Evolutionary conservation across 495 filamentous ascomycete species (phyloP).

Genomic region (Neurospora hispaniola): DNA sequence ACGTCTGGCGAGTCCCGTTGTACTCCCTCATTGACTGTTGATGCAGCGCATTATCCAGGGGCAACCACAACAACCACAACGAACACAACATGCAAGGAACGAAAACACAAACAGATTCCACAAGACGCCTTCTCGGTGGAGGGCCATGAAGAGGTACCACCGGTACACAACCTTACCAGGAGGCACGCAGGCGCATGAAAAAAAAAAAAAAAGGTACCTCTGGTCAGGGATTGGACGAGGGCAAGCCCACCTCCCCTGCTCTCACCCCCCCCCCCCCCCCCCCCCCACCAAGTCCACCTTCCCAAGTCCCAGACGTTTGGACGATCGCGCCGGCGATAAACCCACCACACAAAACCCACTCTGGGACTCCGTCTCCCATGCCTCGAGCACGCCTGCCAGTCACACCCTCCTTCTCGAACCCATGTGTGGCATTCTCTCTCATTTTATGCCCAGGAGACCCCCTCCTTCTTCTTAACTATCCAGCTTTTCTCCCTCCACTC

Average conservation of each 20-base stretch:
- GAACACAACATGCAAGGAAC: neutral
- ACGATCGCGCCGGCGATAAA: neutral
- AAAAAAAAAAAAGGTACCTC: neutral
- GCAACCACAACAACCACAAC: neutral
- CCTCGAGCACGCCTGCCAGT: neutral
- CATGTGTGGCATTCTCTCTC: neutral
- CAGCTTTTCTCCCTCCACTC: neutral
- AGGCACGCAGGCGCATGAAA: neutral
- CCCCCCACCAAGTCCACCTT: neutral
- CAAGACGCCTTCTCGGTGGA: neutral
- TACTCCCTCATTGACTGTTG: neutral
- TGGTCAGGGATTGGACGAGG: neutral
- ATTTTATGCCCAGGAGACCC: neutral
- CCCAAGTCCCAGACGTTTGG: neutral
- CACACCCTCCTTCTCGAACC: neutral
- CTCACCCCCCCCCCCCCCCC: neutral
- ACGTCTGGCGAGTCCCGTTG: neutral
- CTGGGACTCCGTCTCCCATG: neutral
- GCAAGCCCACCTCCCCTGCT: neutral
- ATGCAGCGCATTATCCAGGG: neutral
- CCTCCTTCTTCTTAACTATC: neutral
- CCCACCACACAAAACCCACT: slow-evolving; percentile 2
- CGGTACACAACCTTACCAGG: neutral
- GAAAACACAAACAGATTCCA: neutral
- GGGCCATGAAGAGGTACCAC: neutral